These are phyloP conservation scores for Parachaetomium inaequale DNA, from an alignment of 495 filamentous ascomycete species.

Conservation along the genomic window DNA sequence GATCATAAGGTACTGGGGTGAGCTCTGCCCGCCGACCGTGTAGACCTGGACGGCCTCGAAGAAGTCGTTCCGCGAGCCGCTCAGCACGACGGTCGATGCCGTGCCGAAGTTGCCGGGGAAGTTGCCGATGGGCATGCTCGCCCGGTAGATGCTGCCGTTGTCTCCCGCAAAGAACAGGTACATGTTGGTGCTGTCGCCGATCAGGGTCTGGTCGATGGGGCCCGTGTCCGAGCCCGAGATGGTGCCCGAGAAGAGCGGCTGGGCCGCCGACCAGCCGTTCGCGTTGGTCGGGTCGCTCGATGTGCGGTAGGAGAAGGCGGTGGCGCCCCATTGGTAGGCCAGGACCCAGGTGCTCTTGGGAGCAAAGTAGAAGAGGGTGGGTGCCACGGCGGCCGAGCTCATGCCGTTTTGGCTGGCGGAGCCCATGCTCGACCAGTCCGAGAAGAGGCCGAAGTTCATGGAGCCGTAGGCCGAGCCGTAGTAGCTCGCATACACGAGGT, in stretches of 20 bases:
- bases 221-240: conserved; percentile 50
- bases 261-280: conserved; percentile 52
- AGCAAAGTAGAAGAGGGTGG: conserved; percentile 58
- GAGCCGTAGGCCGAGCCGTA: conserved; percentile 49
- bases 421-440: conserved; percentile 53
- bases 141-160: conserved; percentile 61
- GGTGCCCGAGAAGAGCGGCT: conserved; percentile 54
- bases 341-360: conserved; percentile 60
- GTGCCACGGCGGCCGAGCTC: conserved; percentile 51
- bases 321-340: conserved; percentile 58
- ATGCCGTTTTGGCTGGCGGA: conserved; percentile 52
- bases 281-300: conserved; percentile 54
- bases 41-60: conserved; percentile 66
- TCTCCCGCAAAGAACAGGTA: conserved; percentile 65
- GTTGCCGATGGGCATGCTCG: conserved; percentile 54
- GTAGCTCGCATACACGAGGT: conserved; percentile 53
- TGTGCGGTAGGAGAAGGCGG: conserved; percentile 56
- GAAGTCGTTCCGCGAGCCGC: conserved; percentile 50
- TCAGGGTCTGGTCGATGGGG: conserved; percentile 57
- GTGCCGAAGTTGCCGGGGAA: conserved; percentile 60
- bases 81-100: conserved; percentile 45
- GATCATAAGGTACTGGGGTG: conserved; percentile 59
- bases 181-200: conserved; percentile 55
- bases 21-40: conserved; percentile 48
- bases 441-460: conserved; percentile 55